These are phyloP conservation scores for Linnemannia schmuckeri DNA, from an alignment of 192 early-diverging fungal genomes.

Conservation along the genomic window DNA sequence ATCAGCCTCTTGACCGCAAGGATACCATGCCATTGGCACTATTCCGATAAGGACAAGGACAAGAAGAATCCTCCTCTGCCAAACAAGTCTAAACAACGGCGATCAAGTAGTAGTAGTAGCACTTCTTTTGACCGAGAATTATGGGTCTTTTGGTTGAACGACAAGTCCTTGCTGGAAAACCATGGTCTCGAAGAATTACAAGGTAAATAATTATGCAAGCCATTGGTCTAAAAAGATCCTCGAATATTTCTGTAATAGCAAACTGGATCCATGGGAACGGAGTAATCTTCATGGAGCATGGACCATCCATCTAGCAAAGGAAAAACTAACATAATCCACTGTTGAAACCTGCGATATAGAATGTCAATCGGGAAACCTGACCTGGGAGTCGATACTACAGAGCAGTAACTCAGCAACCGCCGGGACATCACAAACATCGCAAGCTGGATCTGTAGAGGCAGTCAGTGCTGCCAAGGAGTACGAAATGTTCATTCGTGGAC, in stretches of 20 bases:
- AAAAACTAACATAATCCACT: background rate
- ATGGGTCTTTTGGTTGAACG: slow-evolving; percentile 54
- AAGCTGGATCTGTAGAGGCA: background rate
- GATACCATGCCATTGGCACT: slow-evolving; percentile 53
- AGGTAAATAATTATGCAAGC: slow-evolving; percentile 18
- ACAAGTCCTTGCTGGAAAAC: slow-evolving; percentile 31
- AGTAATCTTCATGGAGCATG: no score
- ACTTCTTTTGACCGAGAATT: slow-evolving; percentile 19
- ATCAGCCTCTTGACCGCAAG: slow-evolving; percentile 36
- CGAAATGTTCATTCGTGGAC: slow-evolving; percentile 49
- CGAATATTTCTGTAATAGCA: no score
- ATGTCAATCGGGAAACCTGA: slow-evolving; percentile 44
- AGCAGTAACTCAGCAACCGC: slow-evolving; percentile 8
- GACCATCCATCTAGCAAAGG: no score
- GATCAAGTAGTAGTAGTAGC: background rate
- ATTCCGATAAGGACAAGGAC: slow-evolving; percentile 2
- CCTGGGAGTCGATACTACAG: slow-evolving; percentile 47
- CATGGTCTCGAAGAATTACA: slow-evolving; percentile 41
- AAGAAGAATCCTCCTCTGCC: background rate
- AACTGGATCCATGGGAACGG: no score
- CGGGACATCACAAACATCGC: slow-evolving; percentile 15
- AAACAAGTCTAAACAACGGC: background rate
- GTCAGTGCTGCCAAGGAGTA: slow-evolving; percentile 21
- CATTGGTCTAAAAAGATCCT: no score
- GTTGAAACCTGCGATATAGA: slow-evolving; percentile 3